Percentiles rank a stretch among this genome's conserved stretches.
Evolutionary conservation across 1,284 basidiomycete genomes (phyloP).

Genomic region (Entoloma clypeatum): DNA sequence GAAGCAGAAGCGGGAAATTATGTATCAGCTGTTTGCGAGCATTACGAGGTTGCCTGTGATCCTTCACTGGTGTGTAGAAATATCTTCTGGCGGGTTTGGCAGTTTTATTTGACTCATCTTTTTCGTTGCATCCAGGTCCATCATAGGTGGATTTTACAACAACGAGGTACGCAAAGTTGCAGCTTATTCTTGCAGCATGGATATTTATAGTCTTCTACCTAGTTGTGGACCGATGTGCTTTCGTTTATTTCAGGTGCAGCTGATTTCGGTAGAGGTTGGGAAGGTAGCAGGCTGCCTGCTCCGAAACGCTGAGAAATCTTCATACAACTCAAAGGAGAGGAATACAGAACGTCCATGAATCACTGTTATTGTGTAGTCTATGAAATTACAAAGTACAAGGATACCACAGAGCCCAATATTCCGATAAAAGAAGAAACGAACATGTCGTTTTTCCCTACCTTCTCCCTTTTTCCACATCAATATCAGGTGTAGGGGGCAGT

Average conservation of each 20-base stretch:
- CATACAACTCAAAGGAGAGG: background rate
- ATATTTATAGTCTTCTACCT: background rate
- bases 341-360: background rate
- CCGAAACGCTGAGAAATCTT: constrained; percentile 1
- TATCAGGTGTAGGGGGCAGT: background rate
- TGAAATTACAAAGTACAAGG: background rate
- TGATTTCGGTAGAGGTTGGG: constrained; percentile 19
- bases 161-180: constrained; percentile 15
- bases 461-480: background rate
- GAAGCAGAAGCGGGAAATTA: constrained; percentile 14
- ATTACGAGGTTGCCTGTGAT: constrained; percentile 19
- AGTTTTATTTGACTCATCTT: background rate
- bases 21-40: constrained; percentile 14
- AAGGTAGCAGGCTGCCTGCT: constrained; percentile 10
- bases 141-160: constrained; percentile 18
- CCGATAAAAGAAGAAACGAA: too few species aligned
- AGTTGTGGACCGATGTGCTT: constrained; percentile 14
- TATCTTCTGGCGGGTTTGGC: background rate
- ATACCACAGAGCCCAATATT: background rate
- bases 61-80: constrained; percentile 8
- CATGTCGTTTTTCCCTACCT: background rate
- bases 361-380: too few species aligned
- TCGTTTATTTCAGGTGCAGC: constrained; percentile 18
- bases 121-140: constrained; percentile 13
- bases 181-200: background rate